Conservation (phyloP, 805 yeast species). For the Lachancea sp. region DNA sequence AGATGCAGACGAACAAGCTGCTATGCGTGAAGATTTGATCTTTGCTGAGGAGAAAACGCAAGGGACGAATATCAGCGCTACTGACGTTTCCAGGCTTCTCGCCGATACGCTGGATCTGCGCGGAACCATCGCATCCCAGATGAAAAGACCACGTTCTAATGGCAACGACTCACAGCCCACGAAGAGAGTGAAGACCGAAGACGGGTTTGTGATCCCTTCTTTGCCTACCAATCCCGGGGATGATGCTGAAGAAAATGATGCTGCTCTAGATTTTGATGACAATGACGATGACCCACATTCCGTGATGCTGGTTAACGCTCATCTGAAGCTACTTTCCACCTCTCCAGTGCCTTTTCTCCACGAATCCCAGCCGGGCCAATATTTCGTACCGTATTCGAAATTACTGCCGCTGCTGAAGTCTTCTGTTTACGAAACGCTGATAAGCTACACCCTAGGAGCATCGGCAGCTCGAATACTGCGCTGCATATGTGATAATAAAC, state of each 20-base stretch:
- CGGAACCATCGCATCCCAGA: constrained; percentile 39
- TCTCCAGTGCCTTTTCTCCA: constrained; percentile 52
- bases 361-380: constrained; percentile 50
- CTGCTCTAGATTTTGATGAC: constrained; percentile 32
- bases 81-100: constrained; percentile 37
- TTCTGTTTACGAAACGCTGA: constrained; percentile 47
- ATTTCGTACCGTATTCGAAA: constrained; percentile 55
- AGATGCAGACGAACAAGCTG: constrained; percentile 38
- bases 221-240: constrained; percentile 24
- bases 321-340: constrained; percentile 56
- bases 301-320: constrained; percentile 44
- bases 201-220: constrained; percentile 31
- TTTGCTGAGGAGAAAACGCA: constrained; percentile 32
- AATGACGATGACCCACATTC: constrained; percentile 29
- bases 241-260: constrained; percentile 25
- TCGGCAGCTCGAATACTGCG: constrained; percentile 68
- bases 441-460: constrained; percentile 57
- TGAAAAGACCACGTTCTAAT: constrained; percentile 34
- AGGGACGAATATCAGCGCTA: constrained; percentile 36
- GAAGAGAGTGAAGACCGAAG: constrained; percentile 41
- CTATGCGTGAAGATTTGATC: constrained; percentile 22
- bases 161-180: constrained; percentile 14
- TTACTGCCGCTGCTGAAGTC: constrained; percentile 43
- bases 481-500: constrained; percentile 60
- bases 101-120: constrained; percentile 40